Conservation (phyloP, 495 filamentous ascomycete species). For the Durotheca rogersii region DNA sequence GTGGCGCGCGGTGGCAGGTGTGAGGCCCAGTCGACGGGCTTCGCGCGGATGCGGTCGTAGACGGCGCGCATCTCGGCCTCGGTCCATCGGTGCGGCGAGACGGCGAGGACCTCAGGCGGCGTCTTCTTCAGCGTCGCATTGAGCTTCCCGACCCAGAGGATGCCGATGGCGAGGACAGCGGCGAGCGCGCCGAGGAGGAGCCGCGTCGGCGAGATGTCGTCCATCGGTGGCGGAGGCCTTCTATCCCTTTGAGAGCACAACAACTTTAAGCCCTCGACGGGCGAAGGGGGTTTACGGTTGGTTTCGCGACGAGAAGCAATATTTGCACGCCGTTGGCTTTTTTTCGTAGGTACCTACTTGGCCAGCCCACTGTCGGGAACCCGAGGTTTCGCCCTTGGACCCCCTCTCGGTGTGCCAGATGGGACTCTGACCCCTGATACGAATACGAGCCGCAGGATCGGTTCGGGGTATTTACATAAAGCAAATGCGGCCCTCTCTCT, state of each 20-base stretch:
- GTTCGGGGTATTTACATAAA: too few relatives aligned
- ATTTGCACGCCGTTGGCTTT: too few relatives aligned
- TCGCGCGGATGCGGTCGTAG: conserved; percentile 48
- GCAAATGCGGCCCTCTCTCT: not conserved
- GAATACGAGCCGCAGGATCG: not conserved
- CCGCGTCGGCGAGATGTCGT: conserved; percentile 8
- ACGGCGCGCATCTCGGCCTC: conserved; percentile 48
- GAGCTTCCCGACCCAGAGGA: conserved; percentile 52
- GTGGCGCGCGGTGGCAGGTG: conserved; percentile 51
- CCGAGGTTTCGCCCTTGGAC: too few relatives aligned
- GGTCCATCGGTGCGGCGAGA: conserved; percentile 56
- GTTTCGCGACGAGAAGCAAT: too few relatives aligned
- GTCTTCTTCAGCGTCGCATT: conserved; percentile 51
- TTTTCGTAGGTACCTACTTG: too few relatives aligned
- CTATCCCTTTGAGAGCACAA: too few relatives aligned
- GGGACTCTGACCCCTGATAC: too few relatives aligned
- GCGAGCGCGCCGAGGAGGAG: conserved; percentile 11
- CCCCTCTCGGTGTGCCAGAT: too few relatives aligned
- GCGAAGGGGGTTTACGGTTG: too few relatives aligned
- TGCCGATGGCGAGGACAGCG: conserved; percentile 29
- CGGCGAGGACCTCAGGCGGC: conserved; percentile 46
- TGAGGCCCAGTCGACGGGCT: conserved; percentile 49
- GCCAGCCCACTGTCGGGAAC: too few relatives aligned
- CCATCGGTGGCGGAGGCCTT: conserved; percentile 13
- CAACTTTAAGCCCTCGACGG: too few relatives aligned